Evolutionary conservation across 495 filamentous ascomycete species (phyloP), one percentile per base, ranked within the genome.

Genomic region (Annulohypoxylon nitens): DNA sequence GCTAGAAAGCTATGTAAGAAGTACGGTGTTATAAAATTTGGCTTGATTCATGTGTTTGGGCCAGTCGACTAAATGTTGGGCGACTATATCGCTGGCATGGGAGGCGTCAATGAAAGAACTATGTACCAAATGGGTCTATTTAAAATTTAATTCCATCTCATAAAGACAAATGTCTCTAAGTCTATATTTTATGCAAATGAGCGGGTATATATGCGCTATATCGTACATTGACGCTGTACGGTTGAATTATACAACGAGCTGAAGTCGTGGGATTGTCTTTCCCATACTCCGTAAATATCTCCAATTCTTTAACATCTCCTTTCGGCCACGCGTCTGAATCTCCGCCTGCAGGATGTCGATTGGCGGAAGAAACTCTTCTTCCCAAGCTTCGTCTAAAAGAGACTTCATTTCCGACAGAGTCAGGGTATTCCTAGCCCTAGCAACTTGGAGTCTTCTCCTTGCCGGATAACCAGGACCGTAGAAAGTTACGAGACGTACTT

Each of bases 321-420:
- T 62, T 1, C 10, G 61, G 16, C 73, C 69, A 18, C 61, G 68
- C 3, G 25, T 47, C 18, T 53, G 23, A 7, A 75, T 72, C 3
- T 68, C 45, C 11, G 54, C 64, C 41, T 41, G 10, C 10, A 82
- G 36, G 11, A 53, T 26, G 2, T 74, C 55, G 14, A 79, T 39
- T 3, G 75, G 67, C 3, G 74, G 76, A 2, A 83, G 74, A 6
- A 83, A 54, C 11, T 80, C 62, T 20, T 55, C 64, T 30, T 80
- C 81, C 80, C 80, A 83, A 0, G 77, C 76, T 11, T 75, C 61
- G 48, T 83, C 76, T 8, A 81, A 65, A 20, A 75, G 34, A 1
- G 54, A 45, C 53, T 78, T 80, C 68, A 78, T 78, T 36, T 78
- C 61, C 11, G 50, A 30, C 14, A 82, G 33, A 1, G 61, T 62